phyloP scores from a whole-genome alignment of 352 stramenopile species.

The Phytophthora pseudosyringae region DNA sequence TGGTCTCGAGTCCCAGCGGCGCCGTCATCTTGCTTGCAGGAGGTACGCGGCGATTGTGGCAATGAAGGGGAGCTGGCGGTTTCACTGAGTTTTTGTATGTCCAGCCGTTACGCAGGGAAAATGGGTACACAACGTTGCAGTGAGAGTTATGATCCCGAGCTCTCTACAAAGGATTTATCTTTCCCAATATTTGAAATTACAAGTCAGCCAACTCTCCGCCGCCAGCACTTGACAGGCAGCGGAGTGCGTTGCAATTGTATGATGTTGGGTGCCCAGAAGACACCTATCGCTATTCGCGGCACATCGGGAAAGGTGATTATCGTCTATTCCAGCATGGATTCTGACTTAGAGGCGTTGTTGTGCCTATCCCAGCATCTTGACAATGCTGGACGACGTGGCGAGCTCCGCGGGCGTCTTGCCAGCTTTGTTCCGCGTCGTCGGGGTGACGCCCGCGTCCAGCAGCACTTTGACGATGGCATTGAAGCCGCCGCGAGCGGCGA shows the following conservation, averaged over 20 bases:
- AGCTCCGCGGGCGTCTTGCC: constrained; percentile 83
- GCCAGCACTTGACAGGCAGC: no score
- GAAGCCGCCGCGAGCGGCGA: constrained; percentile 85
- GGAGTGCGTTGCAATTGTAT: no score
- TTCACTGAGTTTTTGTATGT: constrained; percentile 4
- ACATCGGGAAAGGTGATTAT: constrained; percentile 87
- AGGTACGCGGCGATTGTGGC: not conserved
- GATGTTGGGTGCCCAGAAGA: constrained; percentile 38
- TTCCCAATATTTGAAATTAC: no score
- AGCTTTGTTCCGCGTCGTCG: constrained; percentile 69
- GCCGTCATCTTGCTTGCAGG: constrained; percentile 32
- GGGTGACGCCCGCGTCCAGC: constrained; percentile 59
- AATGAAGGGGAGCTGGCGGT: constrained; percentile 7
- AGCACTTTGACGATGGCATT: constrained; percentile 70
- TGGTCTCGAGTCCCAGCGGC: constrained; percentile 77
- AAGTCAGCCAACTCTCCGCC: no score
- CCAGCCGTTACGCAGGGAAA: constrained; percentile 14
- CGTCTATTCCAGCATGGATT: constrained; percentile 89
- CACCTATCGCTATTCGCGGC: constrained; percentile 59
- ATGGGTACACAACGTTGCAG: constrained; percentile 19
- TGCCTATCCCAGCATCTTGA: constrained; percentile 60
- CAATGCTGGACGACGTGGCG: constrained; percentile 61
- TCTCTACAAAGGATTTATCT: no score
- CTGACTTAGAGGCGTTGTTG: constrained; percentile 60
- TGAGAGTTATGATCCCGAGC: not conserved